A percentile compares a stretch with the other conserved stretches of the same genome.
These are phyloP conservation scores for Tylopilus plumbeoviolaceoides DNA, from an alignment of 768 basidiomycete genomes.

Conservation along the genomic window DNA sequence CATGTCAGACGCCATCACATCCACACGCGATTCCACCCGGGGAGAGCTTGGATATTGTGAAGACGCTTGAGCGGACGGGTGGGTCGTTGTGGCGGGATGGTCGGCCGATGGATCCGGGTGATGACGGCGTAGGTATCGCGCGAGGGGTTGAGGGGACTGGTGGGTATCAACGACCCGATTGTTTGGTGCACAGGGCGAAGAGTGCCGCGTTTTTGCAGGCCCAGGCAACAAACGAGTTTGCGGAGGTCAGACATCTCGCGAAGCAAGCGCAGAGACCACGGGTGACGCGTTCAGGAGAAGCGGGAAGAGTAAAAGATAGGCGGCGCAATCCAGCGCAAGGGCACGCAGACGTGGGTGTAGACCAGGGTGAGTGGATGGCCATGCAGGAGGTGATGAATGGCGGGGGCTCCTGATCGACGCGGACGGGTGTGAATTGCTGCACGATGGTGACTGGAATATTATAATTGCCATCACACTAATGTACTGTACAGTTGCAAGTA, in stretches of 20 bases:
- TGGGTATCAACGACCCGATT: constrained; percentile 56
- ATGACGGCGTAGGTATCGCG: background rate
- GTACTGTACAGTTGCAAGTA: too few species aligned
- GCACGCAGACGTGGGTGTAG: constrained; percentile 7
- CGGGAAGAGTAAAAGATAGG: background rate
- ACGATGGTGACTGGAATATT: too few species aligned
- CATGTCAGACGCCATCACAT: constrained; percentile 92
- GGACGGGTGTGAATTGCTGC: too few species aligned
- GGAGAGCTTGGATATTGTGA: constrained; percentile 73
- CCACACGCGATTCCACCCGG: constrained; percentile 78
- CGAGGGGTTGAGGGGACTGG: constrained; percentile 19
- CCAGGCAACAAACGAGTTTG: constrained; percentile 69
- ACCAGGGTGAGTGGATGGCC: constrained; percentile 16
- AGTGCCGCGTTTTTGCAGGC: constrained; percentile 69
- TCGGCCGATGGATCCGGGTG: constrained; percentile 42
- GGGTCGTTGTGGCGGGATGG: constrained; percentile 65
- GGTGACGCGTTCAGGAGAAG: background rate
- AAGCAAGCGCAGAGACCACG: constrained; percentile 33
- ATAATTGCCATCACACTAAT: too few species aligned
- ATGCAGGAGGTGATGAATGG: constrained; percentile 23
- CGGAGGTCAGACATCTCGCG: constrained; percentile 67
- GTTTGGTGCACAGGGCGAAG: constrained; percentile 59
- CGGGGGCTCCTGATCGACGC: background rate
- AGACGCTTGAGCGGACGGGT: constrained; percentile 64
- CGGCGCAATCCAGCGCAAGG: constrained; percentile 10